A percentile compares a stretch with the other conserved stretches of the same genome.
These are phyloP conservation scores for Taphrina sp. DNA, from an alignment of 1,139 yeast species.

Conservation along the genomic window DNA sequence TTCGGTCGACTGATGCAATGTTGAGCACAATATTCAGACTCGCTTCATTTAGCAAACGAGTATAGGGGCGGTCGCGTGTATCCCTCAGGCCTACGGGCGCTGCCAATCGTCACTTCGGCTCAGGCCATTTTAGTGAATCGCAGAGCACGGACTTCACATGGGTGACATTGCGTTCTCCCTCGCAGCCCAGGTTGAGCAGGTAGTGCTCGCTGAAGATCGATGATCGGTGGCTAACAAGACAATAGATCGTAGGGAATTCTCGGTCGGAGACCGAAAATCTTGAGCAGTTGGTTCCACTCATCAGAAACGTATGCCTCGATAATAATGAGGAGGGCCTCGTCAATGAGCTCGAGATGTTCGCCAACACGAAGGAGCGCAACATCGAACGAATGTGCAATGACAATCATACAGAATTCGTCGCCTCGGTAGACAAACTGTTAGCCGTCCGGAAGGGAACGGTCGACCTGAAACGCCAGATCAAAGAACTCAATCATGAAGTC, in stretches of 20 bases:
- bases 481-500: slow-evolving; percentile 54
- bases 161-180: slow-evolving; percentile 10
- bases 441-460: slow-evolving; percentile 57
- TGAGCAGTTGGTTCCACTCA: slow-evolving; percentile 28
- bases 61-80: no score
- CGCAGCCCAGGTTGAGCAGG: slow-evolving; percentile 14
- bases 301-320: slow-evolving; percentile 21
- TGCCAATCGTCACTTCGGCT: no score
- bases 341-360: slow-evolving; percentile 16
- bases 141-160: slow-evolving; percentile 3
- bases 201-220: neutral
- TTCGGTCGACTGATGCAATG: no score
- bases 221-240: neutral
- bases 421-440: slow-evolving; percentile 58
- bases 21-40: no score
- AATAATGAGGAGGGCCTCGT: slow-evolving; percentile 16
- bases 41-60: no score
- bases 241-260: slow-evolving; percentile 24
- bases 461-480: slow-evolving; percentile 55
- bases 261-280: slow-evolving; percentile 25
- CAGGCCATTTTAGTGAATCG: no score
- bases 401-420: slow-evolving; percentile 44
- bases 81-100: no score
- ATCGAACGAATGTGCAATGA: slow-evolving; percentile 27
- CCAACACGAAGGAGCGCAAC: slow-evolving; percentile 19